A percentile compares a stretch with the other conserved stretches of the same genome.
Conservation (phyloP, 2,329 filamentous ascomycete genomes). For the Hymenoscyphus albidus region DNA sequence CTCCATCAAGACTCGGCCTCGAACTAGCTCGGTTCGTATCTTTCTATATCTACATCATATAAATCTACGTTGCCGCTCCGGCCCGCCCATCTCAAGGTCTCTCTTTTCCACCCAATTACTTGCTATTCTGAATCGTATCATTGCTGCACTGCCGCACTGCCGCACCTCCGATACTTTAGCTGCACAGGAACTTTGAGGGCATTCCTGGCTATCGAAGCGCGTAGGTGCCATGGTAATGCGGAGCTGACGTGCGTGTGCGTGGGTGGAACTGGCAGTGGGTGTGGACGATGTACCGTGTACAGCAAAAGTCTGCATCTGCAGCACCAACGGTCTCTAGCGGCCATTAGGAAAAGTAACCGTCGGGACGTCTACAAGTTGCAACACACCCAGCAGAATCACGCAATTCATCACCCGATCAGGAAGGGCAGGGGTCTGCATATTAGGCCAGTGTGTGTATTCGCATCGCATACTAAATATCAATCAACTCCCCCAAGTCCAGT, state of each 20-base stretch:
- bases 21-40: background rate
- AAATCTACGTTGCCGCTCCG: no score
- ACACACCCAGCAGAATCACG: background rate
- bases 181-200: background rate
- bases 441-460: background rate
- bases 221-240: background rate
- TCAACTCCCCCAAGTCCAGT: background rate
- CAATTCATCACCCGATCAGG: background rate
- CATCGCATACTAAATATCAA: background rate
- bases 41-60: no score
- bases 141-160: no score
- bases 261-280: background rate
- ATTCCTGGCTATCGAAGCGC: no score
- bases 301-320: background rate
- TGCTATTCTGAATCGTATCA: no score
- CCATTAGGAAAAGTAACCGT: constrained; percentile 1
- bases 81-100: no score
- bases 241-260: background rate
- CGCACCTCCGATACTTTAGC: background rate
- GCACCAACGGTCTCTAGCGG: background rate
- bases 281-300: background rate
- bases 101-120: no score
- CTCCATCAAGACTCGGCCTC: background rate
- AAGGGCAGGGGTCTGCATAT: background rate
- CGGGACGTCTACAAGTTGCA: background rate